Base-by-base conservation (phyloP, 345 rosid genomes). In the Boechera retrofracta region DNA sequence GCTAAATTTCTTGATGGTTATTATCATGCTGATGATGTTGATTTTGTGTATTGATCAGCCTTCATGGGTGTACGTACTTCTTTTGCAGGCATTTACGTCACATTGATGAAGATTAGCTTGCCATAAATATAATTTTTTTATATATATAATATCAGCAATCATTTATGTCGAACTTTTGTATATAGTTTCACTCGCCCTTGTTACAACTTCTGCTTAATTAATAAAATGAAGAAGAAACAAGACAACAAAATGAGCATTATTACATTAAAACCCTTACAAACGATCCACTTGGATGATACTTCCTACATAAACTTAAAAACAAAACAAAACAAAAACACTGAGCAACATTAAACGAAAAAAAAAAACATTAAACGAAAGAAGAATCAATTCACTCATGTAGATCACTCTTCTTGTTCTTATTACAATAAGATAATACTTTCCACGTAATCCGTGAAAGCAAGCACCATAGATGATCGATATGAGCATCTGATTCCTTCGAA, bases 61-160 rank as follows among this genome's bases (percentile, higher is more conserved):
- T 66, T 35, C 36, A 57, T 28, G 63, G 60, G 6, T 71, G 6
- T 71, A n/a, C 39, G 61, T 61, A 10, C 28, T 60, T 64, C 31
- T 67, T 21, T 72, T 82, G 86, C 86, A 89, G 95, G 93, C 93
- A 70, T 91, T 89, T 80, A 74, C 88, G n/a, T 78, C 83, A 51
- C 80, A 75, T 0, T 83, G 72, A 87, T 75, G 67, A 53, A 2
- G 80, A 48, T 64, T 56, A 74, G 26, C 21, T 16, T 29, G 15
- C 8, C 0, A 26, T 13, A 10, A 16, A 59, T 16, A 2, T 59
- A 35, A 2, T 9, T 35, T n/a, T 16, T 16, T 5, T 28, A 7
- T 36, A 1, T 36, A 1, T 59, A 18, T 39, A 53, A 33, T 59
- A 16, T 35, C 15, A 69, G 36, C 7, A 36, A 28, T 70, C 39